Percentiles rank a stretch among this genome's conserved stretches.
phyloP scores from a whole-genome alignment of 768 basidiomycete genomes.

The Pulveroboletus ravenelii region DNA sequence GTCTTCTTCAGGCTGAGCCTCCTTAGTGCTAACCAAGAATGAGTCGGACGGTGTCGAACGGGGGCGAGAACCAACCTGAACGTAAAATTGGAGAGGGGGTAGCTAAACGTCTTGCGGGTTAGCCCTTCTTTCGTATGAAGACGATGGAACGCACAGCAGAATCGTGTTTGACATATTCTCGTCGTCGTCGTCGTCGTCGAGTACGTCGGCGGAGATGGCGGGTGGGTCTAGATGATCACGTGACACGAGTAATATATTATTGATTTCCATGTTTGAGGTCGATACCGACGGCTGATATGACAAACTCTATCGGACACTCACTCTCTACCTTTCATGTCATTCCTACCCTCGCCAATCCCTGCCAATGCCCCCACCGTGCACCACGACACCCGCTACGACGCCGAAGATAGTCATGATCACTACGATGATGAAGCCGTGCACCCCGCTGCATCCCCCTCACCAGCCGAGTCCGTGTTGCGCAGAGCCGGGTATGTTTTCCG shows the following conservation, averaged over 20 bases:
- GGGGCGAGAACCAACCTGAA: conserved; percentile 56
- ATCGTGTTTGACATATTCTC: conserved; percentile 48
- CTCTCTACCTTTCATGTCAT: conserved; percentile 10
- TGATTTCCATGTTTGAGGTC: conserved; percentile 3
- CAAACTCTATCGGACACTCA: background rate
- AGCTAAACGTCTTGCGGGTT: conserved; percentile 38
- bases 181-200: conserved; percentile 18
- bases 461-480: conserved; percentile 41
- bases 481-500: conserved; percentile 48
- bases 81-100: conserved; percentile 86
- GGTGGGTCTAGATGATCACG: background rate
- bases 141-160: conserved; percentile 35
- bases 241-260: conserved; percentile 9
- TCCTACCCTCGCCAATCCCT: background rate
- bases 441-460: conserved; percentile 21
- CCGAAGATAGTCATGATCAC: background rate
- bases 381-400: background rate
- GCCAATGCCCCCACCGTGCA: conserved; percentile 1
- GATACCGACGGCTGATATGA: background rate
- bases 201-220: conserved; percentile 7
- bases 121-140: background rate
- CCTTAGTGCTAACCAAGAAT: conserved; percentile 69
- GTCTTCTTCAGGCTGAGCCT: conserved; percentile 96
- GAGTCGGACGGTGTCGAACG: conserved; percentile 5
- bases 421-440: conserved; percentile 13